Evolutionary conservation across 164 flowering plant genomes (phyloP).

Genomic region (Berberis vulgaris): DNA sequence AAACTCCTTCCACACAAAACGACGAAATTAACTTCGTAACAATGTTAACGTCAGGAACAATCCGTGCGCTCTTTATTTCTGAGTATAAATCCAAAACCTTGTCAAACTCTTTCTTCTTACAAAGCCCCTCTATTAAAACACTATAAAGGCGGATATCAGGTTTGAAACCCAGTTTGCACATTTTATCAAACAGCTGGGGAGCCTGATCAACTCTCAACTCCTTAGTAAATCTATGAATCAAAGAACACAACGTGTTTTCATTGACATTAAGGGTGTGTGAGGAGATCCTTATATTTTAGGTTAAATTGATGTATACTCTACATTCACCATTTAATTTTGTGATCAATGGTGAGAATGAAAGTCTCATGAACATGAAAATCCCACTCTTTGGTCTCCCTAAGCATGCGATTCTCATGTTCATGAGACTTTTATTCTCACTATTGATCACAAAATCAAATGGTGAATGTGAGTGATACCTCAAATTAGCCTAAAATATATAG

Average conservation of each 20-base stretch:
- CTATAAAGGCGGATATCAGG: constrained; percentile 50
- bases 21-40: constrained; percentile 34
- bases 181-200: constrained; percentile 49
- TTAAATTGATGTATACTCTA: too few relatives aligned
- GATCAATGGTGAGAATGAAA: too few relatives aligned
- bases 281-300: too few relatives aligned
- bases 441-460: too few relatives aligned
- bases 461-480: too few relatives aligned
- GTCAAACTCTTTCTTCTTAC: constrained; percentile 34
- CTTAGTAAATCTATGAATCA: constrained; percentile 71
- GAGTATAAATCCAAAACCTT: constrained; percentile 47
- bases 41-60: constrained; percentile 45
- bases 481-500: too few relatives aligned
- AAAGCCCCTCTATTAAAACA: constrained; percentile 67
- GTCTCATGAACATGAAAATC: too few relatives aligned
- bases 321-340: too few relatives aligned
- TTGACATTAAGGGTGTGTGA: constrained; percentile 11
- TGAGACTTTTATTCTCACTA: too few relatives aligned
- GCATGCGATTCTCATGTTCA: too few relatives aligned
- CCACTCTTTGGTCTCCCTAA: too few relatives aligned
- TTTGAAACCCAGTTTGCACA: constrained; percentile 41
- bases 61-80: constrained; percentile 54
- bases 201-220: constrained; percentile 54
- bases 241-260: constrained; percentile 51
- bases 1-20: constrained; percentile 30